phyloP scores from a whole-genome alignment of 257 asterid genomes.

The Salvia hispanica region DNA sequence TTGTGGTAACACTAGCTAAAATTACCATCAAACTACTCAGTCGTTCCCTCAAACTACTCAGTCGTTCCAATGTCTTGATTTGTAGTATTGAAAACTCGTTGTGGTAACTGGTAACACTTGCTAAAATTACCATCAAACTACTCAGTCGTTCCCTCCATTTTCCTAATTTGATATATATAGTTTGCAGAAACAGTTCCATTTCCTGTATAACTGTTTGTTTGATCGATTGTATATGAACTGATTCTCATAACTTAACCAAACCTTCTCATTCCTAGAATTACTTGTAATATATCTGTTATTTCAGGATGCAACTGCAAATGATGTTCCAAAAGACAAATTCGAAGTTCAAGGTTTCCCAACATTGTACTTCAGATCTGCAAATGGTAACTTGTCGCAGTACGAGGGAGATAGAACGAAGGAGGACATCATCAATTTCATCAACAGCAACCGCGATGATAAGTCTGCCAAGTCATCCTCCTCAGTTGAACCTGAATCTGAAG shows the following conservation, averaged over 20 bases:
- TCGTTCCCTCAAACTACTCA: background rate
- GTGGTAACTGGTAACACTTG: no score
- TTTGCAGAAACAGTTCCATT: background rate
- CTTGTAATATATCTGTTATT: background rate
- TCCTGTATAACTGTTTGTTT: no score
- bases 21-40: no score
- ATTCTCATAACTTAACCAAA: no score
- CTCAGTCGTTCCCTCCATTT: background rate
- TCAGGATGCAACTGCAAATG: conserved; percentile 83
- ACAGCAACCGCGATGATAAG: conserved; percentile 52
- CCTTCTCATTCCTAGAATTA: no score
- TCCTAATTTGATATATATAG: background rate
- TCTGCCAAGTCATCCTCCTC: conserved; percentile 39
- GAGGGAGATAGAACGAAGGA: conserved; percentile 75
- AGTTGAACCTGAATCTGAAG: conserved; percentile 31
- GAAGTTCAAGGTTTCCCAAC: conserved; percentile 78
- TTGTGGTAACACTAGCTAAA: no score
- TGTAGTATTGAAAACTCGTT: no score
- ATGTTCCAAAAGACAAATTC: conserved; percentile 57
- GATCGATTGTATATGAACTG: no score
- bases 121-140: no score
- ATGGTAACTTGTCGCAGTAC: conserved; percentile 51
- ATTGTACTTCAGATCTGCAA: conserved; percentile 70
- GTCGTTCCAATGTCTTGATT: no score
- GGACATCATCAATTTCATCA: conserved; percentile 57